Evolutionary conservation across 2,329 filamentous ascomycete genomes (phyloP).

Genomic region (Fonsecaea erecta): DNA sequence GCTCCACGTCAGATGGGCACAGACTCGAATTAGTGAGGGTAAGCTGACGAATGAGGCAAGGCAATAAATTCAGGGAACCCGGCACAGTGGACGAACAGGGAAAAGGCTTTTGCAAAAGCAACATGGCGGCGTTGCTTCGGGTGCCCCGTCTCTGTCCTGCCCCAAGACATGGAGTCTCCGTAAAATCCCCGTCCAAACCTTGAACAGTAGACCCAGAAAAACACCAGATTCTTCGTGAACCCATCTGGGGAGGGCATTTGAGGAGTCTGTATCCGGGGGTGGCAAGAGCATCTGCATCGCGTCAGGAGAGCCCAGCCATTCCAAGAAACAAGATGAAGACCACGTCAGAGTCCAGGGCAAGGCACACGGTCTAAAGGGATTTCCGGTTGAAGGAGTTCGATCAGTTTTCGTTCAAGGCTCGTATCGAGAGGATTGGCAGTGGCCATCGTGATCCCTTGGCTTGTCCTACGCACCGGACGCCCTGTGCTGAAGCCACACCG

Average conservation of each 20-base stretch:
- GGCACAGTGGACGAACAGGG: neutral
- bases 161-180: conserved; percentile 31
- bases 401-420: neutral
- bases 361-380: conserved; percentile 19
- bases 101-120: conserved; percentile 4
- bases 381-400: conserved; percentile 3
- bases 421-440: neutral
- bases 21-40: conserved; percentile 12
- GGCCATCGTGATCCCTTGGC: neutral
- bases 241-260: neutral
- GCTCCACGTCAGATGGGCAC: conserved; percentile 19
- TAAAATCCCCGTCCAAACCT: conserved; percentile 25
- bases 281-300: neutral
- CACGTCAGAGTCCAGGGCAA: neutral
- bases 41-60: conserved; percentile 30
- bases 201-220: neutral
- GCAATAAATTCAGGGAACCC: neutral
- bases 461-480: neutral
- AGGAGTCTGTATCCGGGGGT: conserved; percentile 8
- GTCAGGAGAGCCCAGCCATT: neutral
- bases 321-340: neutral
- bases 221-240: neutral
- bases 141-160: neutral
- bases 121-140: conserved; percentile 26
- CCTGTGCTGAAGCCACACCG: neutral